Conservation (phyloP, 2,329 filamentous ascomycete genomes). For the Colletotrichum magnum region DNA sequence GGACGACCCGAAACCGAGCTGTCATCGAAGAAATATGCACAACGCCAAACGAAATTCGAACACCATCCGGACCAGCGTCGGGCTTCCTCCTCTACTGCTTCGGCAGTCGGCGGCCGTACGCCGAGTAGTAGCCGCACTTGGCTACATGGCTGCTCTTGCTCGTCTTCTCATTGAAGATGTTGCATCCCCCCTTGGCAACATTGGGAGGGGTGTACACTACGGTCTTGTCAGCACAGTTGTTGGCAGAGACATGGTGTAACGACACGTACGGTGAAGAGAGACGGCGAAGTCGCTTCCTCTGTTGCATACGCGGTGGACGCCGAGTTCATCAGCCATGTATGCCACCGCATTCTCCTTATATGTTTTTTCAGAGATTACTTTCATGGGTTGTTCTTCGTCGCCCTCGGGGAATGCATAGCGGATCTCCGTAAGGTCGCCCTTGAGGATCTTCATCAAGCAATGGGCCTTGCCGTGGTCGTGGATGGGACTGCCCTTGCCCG, state of each 20-base stretch:
- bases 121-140: conserved; percentile 81
- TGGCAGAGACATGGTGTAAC: neutral
- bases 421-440: conserved; percentile 84
- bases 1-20: conserved; percentile 22
- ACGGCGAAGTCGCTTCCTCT: conserved; percentile 82
- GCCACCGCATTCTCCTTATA: conserved; percentile 82
- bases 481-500: conserved; percentile 85
- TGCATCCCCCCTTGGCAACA: conserved; percentile 84
- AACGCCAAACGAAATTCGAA: conserved; percentile 18
- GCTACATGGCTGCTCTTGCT: conserved; percentile 80
- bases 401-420: conserved; percentile 80
- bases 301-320: conserved; percentile 87
- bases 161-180: conserved; percentile 84
- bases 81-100: conserved; percentile 49
- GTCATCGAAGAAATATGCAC: conserved; percentile 19
- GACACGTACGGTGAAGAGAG: conserved; percentile 74
- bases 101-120: conserved; percentile 64
- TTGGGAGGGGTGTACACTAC: conserved; percentile 89
- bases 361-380: conserved; percentile 75
- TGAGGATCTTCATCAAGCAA: conserved; percentile 92
- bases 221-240: conserved; percentile 30
- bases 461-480: conserved; percentile 93
- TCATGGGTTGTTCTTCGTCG: conserved; percentile 41
- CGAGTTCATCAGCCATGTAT: conserved; percentile 93
- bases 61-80: neutral